Evolutionary conservation across 108 stramenopile species (phyloP).

Genomic region (Fistulifera solaris): DNA sequence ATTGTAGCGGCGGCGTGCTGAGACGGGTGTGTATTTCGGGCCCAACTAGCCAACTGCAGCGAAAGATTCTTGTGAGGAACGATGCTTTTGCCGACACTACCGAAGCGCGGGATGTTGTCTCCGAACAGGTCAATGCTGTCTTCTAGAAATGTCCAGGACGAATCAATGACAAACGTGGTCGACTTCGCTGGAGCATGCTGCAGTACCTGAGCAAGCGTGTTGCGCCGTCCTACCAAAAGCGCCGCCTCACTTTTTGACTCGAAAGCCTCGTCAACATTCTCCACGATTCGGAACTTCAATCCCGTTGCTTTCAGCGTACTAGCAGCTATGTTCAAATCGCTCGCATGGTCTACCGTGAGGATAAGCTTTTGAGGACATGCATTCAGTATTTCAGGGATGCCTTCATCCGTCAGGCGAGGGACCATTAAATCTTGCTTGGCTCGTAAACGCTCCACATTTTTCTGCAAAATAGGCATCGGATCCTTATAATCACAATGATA

Average conservation of each 20-base stretch:
- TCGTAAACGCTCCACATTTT: not conserved
- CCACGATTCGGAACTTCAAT: not conserved
- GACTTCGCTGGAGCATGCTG: slow-evolving; percentile 1
- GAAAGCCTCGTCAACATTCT: not conserved
- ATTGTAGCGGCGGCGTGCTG: slow-evolving; percentile 2
- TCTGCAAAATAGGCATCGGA: slow-evolving; percentile 5
- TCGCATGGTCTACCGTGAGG: not conserved
- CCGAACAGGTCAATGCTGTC: slow-evolving; percentile 1
- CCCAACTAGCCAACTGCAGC: slow-evolving; percentile 4
- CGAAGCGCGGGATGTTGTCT: slow-evolving; percentile 8
- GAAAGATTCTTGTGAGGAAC: not conserved
- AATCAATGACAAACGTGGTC: slow-evolving; percentile 3
- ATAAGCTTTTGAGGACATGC: not conserved
- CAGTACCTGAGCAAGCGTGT: not conserved
- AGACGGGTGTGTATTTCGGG: not conserved
- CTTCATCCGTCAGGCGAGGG: not conserved
- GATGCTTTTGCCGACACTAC: slow-evolving; percentile 1
- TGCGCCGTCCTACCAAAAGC: not conserved
- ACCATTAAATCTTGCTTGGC: no score
- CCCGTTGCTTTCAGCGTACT: not conserved
- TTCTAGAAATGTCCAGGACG: slow-evolving; percentile 2
- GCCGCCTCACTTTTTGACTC: not conserved
- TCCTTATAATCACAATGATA: slow-evolving; percentile 6
- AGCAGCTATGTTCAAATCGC: not conserved
- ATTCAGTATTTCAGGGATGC: not conserved